phyloP scores from a whole-genome alignment of 2,329 filamentous ascomycete species.

The Calonectria crousiana region DNA sequence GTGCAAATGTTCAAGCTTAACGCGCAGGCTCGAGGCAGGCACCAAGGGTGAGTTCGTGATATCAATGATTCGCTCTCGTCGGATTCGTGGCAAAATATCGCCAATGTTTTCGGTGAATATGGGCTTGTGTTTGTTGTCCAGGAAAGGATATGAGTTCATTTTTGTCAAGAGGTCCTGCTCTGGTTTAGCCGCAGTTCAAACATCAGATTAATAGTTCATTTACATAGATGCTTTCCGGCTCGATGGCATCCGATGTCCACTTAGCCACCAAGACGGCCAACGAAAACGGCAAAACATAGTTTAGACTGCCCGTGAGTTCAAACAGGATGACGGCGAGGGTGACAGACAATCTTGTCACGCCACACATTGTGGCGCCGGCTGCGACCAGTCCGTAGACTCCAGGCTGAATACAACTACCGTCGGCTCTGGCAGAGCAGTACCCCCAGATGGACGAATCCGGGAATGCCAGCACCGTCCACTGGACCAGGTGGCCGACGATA shows the following conservation, averaged over 20 bases:
- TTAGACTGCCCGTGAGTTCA: constrained; percentile 92
- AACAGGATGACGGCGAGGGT: constrained; percentile 96
- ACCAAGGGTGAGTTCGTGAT: constrained; percentile 87
- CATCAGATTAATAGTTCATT: constrained; percentile 45
- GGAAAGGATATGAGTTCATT: constrained; percentile 97
- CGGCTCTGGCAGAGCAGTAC: constrained; percentile 75
- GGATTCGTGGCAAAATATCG: constrained; percentile 84
- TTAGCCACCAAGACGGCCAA: constrained; percentile 94
- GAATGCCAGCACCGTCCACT: constrained; percentile 82
- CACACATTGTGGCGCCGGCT: constrained; percentile 97
- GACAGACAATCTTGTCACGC: constrained; percentile 92
- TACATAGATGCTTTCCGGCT: constrained; percentile 93
- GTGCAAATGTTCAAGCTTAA: constrained; percentile 85
- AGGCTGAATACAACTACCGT: constrained; percentile 90
- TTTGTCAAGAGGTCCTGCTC: constrained; percentile 86
- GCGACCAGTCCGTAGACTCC: constrained; percentile 97
- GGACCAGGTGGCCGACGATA: constrained; percentile 86
- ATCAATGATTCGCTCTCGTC: constrained; percentile 85
- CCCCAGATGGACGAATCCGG: constrained; percentile 81
- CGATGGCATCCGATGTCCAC: constrained; percentile 96
- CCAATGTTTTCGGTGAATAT: constrained; percentile 89
- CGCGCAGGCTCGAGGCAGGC: constrained; percentile 79
- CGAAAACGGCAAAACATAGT: constrained; percentile 96
- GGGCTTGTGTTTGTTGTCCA: constrained; percentile 96
- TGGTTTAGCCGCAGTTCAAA: constrained; percentile 26